Evolutionary conservation across 371 early-diverging fungal species (phyloP), one percentile per base, ranked within the genome.

Genomic region (Actinomortierella ambigua): DNA sequence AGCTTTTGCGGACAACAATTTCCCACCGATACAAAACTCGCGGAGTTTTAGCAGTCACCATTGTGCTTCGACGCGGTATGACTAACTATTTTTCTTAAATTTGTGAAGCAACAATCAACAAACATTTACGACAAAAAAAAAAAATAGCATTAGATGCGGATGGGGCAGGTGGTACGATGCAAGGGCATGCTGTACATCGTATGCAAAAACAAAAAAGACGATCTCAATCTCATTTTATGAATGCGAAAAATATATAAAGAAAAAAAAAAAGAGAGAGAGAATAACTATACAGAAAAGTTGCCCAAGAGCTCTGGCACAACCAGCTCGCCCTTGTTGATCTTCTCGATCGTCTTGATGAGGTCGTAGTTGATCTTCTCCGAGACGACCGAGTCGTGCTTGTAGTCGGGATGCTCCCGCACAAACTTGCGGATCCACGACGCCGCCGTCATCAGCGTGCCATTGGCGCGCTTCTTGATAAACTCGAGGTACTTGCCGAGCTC

Each of bases 371-470:
- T 92, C 57, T 85, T 78, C 20, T 91, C 82, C 3, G 87, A 81
- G 1, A 99, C 92, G 0, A 93, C 89, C 20, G 95, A 94, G 75
- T 99, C 99, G 17, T 90, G 83, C 66, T 93, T 88, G 83, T 99
- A 99, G 8, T 82, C 90, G 2, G 94, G 91, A 63, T 99, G 99
- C n/a, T 59, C 75, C 34, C 78, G 82, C 28, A 98, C 93, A 81
- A 97, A 96, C 24, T 92, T 80, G 50, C 99, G 88, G 27, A 97
- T 89, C 89, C 93, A 99, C 6, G 90, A 85, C 8, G 98, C 98
- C 3, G 88, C 87, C 0, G 98, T 98, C 82, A 92, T 87, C 20
- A 95, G 69, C 24, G 81, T 78, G 1, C 94, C 98, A 55, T 89
- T 86, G 2, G 98, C 96, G 52, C 93, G 88, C 44, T 87, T 83